Evolutionary conservation across 108 stramenopile species (phyloP), one percentile per base, ranked within the genome.

Genomic region (Hondaea fermentalgiana): DNA sequence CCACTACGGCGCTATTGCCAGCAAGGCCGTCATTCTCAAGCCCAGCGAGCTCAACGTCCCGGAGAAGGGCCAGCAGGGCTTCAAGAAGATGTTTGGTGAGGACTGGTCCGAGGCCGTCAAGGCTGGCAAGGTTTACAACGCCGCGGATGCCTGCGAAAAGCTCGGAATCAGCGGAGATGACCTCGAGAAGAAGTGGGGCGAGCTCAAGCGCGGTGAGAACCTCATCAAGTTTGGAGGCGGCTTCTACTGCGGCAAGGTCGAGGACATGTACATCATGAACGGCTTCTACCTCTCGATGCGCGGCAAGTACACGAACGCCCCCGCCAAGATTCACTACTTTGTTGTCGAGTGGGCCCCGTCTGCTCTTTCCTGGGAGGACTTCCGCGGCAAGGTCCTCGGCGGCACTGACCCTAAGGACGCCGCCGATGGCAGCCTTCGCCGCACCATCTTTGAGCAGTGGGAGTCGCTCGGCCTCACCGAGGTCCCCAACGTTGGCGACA

Each of bases 151-250:
- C 23, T 97, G 96, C 92, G 83, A 96, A 72, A 89, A 94, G 19
- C 96, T 97, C 64, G 92, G 91, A 42, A 93, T 96, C 71, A 92
- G 87, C 72, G 94, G 96, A 14, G 89, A 91, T 16, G 94, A 95
- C 87, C 90, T 98, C 55, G 94, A 96, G 89, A 92, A 91, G 53
- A 94, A 93, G 14, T 97, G 97, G 97, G 59, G 88, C 72, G 35
- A 60, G 6, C 87, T 90, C 45, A 87, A 53, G 89, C 91, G 58
- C 92, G 94, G 21, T 10, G 88, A 49, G 51, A 94, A 95, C 76
- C 93, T 96, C 14, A 95, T 96, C 64, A 98, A 98, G 89, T 94
- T 98, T 87, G 98, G 98, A 35, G 98, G 98, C 44, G 98, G 98
- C 55, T 97, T 97, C 89, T 98, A 98, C 91, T 96, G 96, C 89